Base-by-base conservation (phyloP, 768 basidiomycete genomes). In the Podaxis mareebaensis region DNA sequence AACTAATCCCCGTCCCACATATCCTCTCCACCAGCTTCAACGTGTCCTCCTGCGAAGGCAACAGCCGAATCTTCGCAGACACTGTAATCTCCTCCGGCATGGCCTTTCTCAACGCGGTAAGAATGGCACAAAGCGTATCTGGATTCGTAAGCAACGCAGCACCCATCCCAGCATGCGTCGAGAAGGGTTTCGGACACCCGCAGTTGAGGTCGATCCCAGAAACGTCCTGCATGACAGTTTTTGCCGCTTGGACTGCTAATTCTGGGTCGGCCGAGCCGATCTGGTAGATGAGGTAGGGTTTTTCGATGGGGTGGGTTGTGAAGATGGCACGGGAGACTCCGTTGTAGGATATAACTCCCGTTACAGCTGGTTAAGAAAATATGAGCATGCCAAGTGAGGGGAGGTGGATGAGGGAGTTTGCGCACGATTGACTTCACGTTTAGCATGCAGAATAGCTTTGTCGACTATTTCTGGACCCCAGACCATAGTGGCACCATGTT, bases 381-480 rank as follows among this genome's bases (percentile, higher is more conserved):
- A 46, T 46, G 44, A 36, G 64, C 28, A 24, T 11, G 42, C 44
- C 59, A 20, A 44, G 24, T 36, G 20, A 24, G 22, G 33, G 26
- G 39, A 17, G 30, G 36, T 40, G n/a, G 5, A 44, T 54, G 53
- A 36, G 33, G 42, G 42, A 39, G 13, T 49, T 17, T 20, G 79
- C 93, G 69, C 71, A 96, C 96, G 88, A 81, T 99, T 90, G 20
- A 98, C 93, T 39, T 80, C 85, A 64, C 97, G 83, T 66, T 89
- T 84, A 0, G 92, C 77, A 62, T 96, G 92, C 33, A 99, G 77
- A 58, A 99, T 94, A 15, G 97, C 97, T 76, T 92, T 95, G 78
- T 99, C 97, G 7, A 99, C 91, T 54, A 92, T 90, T 73, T 99
- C 97, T 0, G 97, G 97, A 11, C 92, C 90, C 97, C 96, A 98